Base-by-base conservation (phyloP, 1,284 basidiomycete species). In the Ustilago trichophora region DNA sequence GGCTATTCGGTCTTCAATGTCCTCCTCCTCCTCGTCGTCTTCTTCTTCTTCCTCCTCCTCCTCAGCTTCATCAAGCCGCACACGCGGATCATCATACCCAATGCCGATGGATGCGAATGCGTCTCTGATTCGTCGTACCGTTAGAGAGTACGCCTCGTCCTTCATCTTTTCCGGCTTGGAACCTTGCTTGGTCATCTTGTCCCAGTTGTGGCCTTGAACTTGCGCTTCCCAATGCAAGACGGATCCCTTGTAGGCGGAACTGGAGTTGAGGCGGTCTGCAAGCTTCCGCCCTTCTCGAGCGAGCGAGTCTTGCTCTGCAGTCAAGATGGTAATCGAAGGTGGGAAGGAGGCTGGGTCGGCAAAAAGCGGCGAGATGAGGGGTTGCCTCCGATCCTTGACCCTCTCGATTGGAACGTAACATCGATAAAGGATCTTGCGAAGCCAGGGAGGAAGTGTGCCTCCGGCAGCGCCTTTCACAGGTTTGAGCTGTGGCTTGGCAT, bases 191-290 rank as follows among this genome's bases (percentile, higher is more conserved):
- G 55, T 56, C 68, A 74, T 72, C 36, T 74, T 72, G 32, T 74
- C 72, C 72, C 69, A 72, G 32, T 58, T 59, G 53, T 74, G 72
- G 3, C 72, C 72, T 32, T 74, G 67, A 11, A 63, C 68, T 18
- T 36, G 26, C 11, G 65, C 71, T 31, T 60, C 59, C 69, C 70
- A 72, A 26, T 56, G 67, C 4, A 56, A 6, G 12, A 65, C 35
- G 13, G 45, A 40, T n/a, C 66, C 67, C 8, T 53, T 57, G 42
- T 48, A 66, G 0, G 10, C 19, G 21, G 40, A 21, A 22, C 35
- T 48, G 7, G 12, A 11, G 1, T 45, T 22, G 21, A 73, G 45
- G 29, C 49, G 42, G 15, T 66, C 66, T 4, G 55, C 59, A 22
- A 69, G 45, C 15, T 54, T 50, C 3, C 41, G 32, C 4, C 52